Conservation (phyloP, 2,329 filamentous ascomycete species). For the Aspergillus unguis region DNA sequence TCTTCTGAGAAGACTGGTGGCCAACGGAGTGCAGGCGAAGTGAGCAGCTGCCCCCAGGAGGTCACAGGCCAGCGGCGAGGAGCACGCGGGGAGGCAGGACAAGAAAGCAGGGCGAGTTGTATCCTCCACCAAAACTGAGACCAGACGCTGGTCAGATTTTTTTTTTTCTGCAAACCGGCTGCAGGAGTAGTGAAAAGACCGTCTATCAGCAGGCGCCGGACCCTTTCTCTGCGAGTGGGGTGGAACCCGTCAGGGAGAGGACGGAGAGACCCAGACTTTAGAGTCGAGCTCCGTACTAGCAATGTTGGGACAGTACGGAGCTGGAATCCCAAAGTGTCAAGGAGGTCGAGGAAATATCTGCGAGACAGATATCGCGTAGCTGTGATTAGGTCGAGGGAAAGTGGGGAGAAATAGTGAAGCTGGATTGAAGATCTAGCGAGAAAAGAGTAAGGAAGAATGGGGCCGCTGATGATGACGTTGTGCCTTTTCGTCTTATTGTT, state of each 20-base stretch:
- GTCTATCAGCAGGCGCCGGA: conserved; percentile 4
- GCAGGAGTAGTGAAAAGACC: conserved; percentile 8
- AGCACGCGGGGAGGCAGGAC: conserved; percentile 15
- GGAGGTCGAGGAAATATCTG: background rate
- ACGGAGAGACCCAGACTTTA: background rate
- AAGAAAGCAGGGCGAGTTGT: background rate
- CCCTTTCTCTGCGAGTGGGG: background rate
- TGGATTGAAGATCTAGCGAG: conserved; percentile 13
- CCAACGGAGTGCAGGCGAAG: conserved; percentile 15
- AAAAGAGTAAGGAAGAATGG: conserved; percentile 7
- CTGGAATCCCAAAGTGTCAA: background rate
- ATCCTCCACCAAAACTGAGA: background rate
- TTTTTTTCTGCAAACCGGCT: conserved; percentile 11
- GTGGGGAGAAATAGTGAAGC: conserved; percentile 11
- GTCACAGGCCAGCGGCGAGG: conserved; percentile 27
- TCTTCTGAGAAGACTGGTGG: conserved; percentile 21
- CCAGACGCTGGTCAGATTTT: conserved; percentile 7
- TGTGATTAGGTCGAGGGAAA: background rate
- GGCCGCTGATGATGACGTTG: conserved; percentile 4
- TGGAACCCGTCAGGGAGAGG: background rate
- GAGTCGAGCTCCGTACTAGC: background rate
- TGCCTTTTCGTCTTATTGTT: background rate
- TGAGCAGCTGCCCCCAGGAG: conserved; percentile 34
- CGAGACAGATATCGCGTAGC: background rate
- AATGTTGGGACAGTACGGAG: background rate